Evolutionary conservation across 192 early-diverging fungal species (phyloP), one percentile per base, ranked within the genome.

Genomic region (Entophlyctis helioformis): DNA sequence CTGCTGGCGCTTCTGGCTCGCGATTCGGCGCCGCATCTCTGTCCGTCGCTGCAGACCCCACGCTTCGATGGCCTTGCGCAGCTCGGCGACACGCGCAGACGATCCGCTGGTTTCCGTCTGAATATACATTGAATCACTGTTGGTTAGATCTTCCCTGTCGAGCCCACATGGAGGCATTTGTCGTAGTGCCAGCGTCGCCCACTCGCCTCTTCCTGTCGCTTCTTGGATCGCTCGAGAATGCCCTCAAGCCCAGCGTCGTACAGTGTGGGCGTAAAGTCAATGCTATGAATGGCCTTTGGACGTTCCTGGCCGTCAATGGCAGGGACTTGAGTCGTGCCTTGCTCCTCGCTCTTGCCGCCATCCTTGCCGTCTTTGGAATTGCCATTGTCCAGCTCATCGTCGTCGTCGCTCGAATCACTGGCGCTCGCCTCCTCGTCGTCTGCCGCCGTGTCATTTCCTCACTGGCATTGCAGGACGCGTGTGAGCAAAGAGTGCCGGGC

Each of bases 151-250:
- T 31, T 31, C 6, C 29, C 29, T 31, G 6, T 11, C 29, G 29
- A 31, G 29, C 6, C 29, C 11, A 11, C 4, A 31, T 8, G 29
- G 29, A 31, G 29, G 11, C n/a, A n/a, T 37, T 37, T 37, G 36
- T 19, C 2, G 20, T 12, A 41, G 15, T 10, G 18, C 10, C 39
- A 4, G 39, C 39, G 20, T 23, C 15, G 3, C 2, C 10, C n/a
- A 23, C 39, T 3, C 24, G 11, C 45, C 33, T 47, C 34, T 23
- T 16, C 32, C 22, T 47, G 45, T n/a, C 45, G 45, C 35, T 23
- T 9, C 34, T 33, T 27, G 18, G 45, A 47, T 35, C 34, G 16
- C 5, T 33, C 28, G 7, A 47, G 15, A 21, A 47, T 47, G 32
- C 20, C 45, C 6, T 31, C 11, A 16, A 47, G 19, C 20, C 20